A percentile compares a stretch with the other conserved stretches of the same genome.
These are phyloP conservation scores for Hibiscus tridactylites DNA, from an alignment of 345 rosid species.

Conservation along the genomic window DNA sequence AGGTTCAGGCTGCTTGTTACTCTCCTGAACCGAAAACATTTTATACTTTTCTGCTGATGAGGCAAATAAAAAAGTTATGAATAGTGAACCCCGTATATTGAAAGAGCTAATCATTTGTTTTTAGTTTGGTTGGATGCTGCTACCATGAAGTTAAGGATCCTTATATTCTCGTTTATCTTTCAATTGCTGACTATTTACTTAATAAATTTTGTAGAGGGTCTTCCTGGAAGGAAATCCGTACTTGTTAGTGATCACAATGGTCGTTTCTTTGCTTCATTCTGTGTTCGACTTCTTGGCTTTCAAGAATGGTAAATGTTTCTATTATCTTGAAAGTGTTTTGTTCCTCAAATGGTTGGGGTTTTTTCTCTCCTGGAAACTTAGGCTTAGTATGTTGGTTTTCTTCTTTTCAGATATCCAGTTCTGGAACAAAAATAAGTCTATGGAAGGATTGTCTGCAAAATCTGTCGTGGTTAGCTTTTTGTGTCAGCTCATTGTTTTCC, in stretches of 20 bases:
- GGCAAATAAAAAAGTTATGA: no score
- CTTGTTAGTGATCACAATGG: conserved; percentile 81
- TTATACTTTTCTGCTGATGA: no score
- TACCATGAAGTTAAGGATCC: background rate
- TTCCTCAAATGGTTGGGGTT: background rate
- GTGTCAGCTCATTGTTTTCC: conserved; percentile 88
- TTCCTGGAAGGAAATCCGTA: conserved; percentile 98
- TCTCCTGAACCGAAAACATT: no score
- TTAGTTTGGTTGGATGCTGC: no score
- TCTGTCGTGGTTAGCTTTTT: conserved; percentile 87
- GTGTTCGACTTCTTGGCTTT: conserved; percentile 25
- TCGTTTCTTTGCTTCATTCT: conserved; percentile 84
- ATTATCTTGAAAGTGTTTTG: background rate
- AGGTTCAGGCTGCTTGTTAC: no score
- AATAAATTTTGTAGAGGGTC: conserved; percentile 55
- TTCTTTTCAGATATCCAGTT: conserved; percentile 80
- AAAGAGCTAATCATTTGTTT: no score
- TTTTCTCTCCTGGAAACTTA: background rate
- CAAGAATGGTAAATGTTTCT: conserved; percentile 55
- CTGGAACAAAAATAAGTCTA: conserved; percentile 99
- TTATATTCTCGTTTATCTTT: background rate
- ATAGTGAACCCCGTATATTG: no score
- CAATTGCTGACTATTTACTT: conserved; percentile 10
- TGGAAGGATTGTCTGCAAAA: conserved; percentile 99
- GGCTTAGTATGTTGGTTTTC: conserved; percentile 7